Percentiles rank a stretch among this genome's conserved stretches.
These are phyloP conservation scores for Clitopilus hobsonii DNA, from an alignment of 768 basidiomycete genomes.

Conservation along the genomic window DNA sequence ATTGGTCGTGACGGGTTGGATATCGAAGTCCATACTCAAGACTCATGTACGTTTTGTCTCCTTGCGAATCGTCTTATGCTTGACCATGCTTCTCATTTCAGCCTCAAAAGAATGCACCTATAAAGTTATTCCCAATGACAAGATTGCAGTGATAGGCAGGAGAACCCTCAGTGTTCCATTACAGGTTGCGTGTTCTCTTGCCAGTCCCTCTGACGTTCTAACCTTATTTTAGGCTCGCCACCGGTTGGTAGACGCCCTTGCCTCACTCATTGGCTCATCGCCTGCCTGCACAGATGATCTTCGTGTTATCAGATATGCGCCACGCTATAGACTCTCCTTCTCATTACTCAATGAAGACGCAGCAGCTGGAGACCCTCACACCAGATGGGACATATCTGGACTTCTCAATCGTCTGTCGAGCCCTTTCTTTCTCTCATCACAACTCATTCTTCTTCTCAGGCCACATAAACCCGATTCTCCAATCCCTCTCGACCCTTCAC, in stretches of 20 bases:
- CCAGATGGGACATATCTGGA: slow-evolving; percentile 69
- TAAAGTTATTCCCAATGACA: slow-evolving; percentile 10
- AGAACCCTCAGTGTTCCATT: slow-evolving; percentile 27
- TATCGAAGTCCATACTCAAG: slow-evolving; percentile 22
- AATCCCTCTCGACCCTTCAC: slow-evolving; percentile 62
- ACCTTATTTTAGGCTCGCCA: background rate
- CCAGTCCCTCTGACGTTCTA: background rate
- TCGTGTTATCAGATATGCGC: slow-evolving; percentile 70
- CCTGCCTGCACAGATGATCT: slow-evolving; percentile 37
- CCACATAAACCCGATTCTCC: slow-evolving; percentile 63
- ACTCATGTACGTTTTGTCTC: background rate
- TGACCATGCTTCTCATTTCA: too few relatives aligned
- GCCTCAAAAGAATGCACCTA: slow-evolving; percentile 10
- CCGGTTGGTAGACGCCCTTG: slow-evolving; percentile 21
- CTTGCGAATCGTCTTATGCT: too few relatives aligned
- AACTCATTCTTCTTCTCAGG: slow-evolving; percentile 34
- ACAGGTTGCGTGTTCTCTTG: slow-evolving; percentile 15
- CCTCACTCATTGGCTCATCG: slow-evolving; percentile 36
- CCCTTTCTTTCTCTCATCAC: background rate
- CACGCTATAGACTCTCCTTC: slow-evolving; percentile 85
- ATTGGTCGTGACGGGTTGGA: slow-evolving; percentile 28
- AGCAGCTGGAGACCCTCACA: slow-evolving; percentile 50
- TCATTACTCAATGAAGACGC: slow-evolving; percentile 90
- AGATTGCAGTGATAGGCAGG: slow-evolving; percentile 16
- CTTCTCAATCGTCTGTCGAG: slow-evolving; percentile 57